Evolutionary conservation across 2,329 filamentous ascomycete species (phyloP), one percentile per base, ranked within the genome.

Genomic region (Nemania sp.): DNA sequence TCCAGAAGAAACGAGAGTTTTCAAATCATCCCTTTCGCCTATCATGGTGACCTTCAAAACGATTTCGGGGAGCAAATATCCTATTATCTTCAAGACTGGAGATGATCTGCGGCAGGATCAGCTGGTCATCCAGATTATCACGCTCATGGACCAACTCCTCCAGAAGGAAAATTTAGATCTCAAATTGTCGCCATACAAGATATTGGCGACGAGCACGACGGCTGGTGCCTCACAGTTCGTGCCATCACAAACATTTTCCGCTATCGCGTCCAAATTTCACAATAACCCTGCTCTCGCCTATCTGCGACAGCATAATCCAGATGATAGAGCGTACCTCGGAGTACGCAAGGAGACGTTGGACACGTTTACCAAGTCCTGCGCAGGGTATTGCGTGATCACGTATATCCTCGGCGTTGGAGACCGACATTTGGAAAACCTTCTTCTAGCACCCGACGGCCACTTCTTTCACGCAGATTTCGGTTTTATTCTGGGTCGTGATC

Each of bases 381-480:
- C 94, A 0, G 94, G 94, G 28, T 99, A 99, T 74, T 97, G 94
- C 71, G 94, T 99, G 12, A 97, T 99, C 63, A 99, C 95, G 0
- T 99, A 99, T 71, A 89, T 99, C 14, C 83, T 99, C 11, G 95
- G 94, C 26, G 94, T 99, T 2, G 94, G 94, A 17, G 94, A 99
- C 70, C 86, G 94, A 1, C 94, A 99, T 73, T 81, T 97, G 2
- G 94, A 99, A 70, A 99, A 99, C 66, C 83, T 99, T 1, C 84
- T 99, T 22, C 83, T 99, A 5, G 84, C 91, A 0, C 92, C 94
- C 1, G 88, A 92, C 62, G 94, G 86, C 0, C 91, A 95, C 72
- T 99, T 99, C 77, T 97, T 99, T 80, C 94, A 99, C 70, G 92
- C 93, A 24, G 94, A 99, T 71, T 99, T 99, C 66, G 94, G 95